Conservation (phyloP, 441 rosid genomes). For the Populus trichocarpa region DNA sequence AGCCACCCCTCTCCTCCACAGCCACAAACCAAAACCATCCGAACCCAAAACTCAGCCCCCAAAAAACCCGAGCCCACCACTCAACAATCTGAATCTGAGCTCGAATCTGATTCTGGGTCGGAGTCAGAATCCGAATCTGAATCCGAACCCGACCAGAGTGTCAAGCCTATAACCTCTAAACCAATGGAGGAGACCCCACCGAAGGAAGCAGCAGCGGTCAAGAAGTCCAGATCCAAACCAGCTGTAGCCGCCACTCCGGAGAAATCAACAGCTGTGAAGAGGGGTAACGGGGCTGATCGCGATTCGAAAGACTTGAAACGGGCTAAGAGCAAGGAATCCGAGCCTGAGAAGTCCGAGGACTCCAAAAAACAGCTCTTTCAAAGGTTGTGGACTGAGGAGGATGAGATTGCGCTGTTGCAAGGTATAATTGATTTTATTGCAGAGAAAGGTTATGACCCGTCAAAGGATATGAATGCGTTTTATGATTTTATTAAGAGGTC, state of each 20-base stretch:
- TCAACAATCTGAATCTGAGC: slow-evolving; percentile 10
- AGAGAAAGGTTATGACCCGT: slow-evolving; percentile 32
- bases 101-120: slow-evolving; percentile 15
- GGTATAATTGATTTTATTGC: slow-evolving; percentile 36
- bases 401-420: slow-evolving; percentile 37
- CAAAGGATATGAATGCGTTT: slow-evolving; percentile 26
- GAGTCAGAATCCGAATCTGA: slow-evolving; percentile 29
- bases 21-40: background rate
- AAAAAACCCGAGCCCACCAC: slow-evolving; percentile 13
- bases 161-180: slow-evolving; percentile 26
- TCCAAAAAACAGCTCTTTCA: too few relatives aligned
- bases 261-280: slow-evolving; percentile 15
- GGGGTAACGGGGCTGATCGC: slow-evolving; percentile 14
- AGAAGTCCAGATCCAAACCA: slow-evolving; percentile 15
- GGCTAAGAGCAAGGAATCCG: slow-evolving; percentile 26
- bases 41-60: background rate
- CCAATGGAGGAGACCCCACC: slow-evolving; percentile 21
- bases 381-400: slow-evolving; percentile 23
- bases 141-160: slow-evolving; percentile 18
- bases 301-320: slow-evolving; percentile 19
- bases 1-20: slow-evolving; percentile 8
- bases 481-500: slow-evolving; percentile 32
- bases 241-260: slow-evolving; percentile 10
- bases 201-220: background rate
- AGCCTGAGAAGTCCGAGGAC: background rate